phyloP scores from a whole-genome alignment of 78 protist genomes.

The Polysphondylium violaceum region DNA sequence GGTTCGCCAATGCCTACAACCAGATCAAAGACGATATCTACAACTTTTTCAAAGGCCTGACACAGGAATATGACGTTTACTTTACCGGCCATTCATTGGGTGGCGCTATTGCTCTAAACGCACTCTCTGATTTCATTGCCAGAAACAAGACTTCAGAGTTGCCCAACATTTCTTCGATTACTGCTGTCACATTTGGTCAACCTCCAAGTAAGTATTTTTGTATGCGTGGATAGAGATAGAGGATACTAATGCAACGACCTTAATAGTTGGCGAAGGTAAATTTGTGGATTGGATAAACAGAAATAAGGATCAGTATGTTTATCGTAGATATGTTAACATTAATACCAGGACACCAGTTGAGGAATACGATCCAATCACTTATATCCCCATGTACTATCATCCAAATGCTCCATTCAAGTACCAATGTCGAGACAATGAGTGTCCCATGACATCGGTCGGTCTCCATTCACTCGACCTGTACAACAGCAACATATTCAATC shows the following conservation, averaged over 20 bases:
- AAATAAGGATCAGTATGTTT: not conserved
- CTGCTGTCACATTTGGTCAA: slow-evolving; percentile 40
- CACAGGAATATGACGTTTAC: slow-evolving; percentile 20
- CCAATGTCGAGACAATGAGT: not conserved
- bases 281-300: not conserved
- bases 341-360: not conserved
- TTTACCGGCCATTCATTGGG: slow-evolving; percentile 52
- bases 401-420: not conserved
- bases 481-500: slow-evolving; percentile 2
- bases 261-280: not conserved
- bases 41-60: not conserved
- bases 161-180: not conserved
- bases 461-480: slow-evolving; percentile 16
- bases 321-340: slow-evolving; percentile 23
- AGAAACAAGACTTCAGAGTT: not conserved
- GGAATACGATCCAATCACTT: not conserved
- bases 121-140: not conserved
- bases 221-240: too few species aligned
- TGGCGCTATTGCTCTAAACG: not conserved
- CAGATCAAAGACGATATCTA: not conserved
- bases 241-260: too few species aligned
- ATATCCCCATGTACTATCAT: not conserved
- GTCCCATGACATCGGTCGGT: not conserved
- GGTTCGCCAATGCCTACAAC: slow-evolving; percentile 1
- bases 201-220: too few species aligned